Conservation (phyloP, 768 basidiomycete species). For the Kwoniella pini region DNA sequence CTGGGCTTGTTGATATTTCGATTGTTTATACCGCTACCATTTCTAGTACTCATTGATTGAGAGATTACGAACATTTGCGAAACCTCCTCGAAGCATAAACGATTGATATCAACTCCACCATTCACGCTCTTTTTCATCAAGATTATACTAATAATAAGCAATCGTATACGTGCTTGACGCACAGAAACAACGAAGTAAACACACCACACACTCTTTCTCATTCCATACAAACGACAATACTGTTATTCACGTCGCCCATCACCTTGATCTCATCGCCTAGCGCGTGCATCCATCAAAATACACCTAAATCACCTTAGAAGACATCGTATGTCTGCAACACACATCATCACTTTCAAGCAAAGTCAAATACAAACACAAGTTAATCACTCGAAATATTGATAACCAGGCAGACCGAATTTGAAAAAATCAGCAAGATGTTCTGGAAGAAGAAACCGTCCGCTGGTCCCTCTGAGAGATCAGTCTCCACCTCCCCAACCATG, state of each 20-base stretch:
- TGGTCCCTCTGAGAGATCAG: neutral
- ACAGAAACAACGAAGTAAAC: neutral
- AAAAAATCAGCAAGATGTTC: constrained; percentile 34
- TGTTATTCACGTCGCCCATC: constrained; percentile 2
- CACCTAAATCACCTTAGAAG: no score
- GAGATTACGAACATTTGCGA: neutral
- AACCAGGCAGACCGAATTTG: no score
- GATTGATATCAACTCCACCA: neutral
- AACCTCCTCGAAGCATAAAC: neutral
- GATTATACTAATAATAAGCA: no score
- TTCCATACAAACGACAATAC: neutral
- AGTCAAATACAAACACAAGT: no score
- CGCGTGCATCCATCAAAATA: constrained; percentile 6
- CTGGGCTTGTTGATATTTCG: constrained; percentile 12
- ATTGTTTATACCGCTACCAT: neutral
- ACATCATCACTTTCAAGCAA: no score
- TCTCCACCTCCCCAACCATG: neutral
- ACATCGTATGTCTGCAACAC: no score
- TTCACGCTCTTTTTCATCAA: constrained; percentile 6
- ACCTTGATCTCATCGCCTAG: constrained; percentile 1
- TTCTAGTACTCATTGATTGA: constrained; percentile 15
- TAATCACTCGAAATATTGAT: no score
- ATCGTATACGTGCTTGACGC: constrained; percentile 1
- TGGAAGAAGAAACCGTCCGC: constrained; percentile 25
- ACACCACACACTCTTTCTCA: no score